Conservation (phyloP, 2,329 filamentous ascomycete species). For the Hypoxylon sp. region DNA sequence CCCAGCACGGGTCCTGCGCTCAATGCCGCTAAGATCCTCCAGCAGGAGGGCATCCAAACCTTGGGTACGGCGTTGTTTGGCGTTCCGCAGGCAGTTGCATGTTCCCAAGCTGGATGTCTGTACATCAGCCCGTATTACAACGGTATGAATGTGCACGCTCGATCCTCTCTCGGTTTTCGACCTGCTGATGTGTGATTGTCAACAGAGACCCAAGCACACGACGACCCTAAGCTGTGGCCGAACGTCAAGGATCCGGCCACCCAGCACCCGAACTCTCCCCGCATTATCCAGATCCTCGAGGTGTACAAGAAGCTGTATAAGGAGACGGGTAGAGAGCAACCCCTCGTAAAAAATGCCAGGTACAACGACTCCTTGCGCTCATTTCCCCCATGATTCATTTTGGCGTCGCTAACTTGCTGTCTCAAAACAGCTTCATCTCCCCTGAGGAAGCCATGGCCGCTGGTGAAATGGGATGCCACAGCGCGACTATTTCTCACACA, state of each 20-base stretch:
- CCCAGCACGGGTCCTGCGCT: slow-evolving; percentile 63
- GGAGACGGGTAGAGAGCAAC: slow-evolving; percentile 63
- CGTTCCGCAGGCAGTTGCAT: slow-evolving; percentile 63
- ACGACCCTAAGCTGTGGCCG: slow-evolving; percentile 60
- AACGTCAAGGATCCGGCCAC: slow-evolving; percentile 61
- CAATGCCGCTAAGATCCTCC: slow-evolving; percentile 59
- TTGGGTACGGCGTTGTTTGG: slow-evolving; percentile 63
- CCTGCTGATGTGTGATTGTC: slow-evolving; percentile 10
- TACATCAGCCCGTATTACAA: slow-evolving; percentile 66
- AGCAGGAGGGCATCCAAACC: slow-evolving; percentile 51
- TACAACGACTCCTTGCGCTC: neutral
- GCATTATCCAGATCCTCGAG: slow-evolving; percentile 63
- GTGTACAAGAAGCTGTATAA: slow-evolving; percentile 61
- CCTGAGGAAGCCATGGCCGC: slow-evolving; percentile 61
- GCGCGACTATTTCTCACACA: slow-evolving; percentile 59
- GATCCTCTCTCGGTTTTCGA: slow-evolving; percentile 2
- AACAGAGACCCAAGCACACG: slow-evolving; percentile 60
- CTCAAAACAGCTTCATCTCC: slow-evolving; percentile 56
- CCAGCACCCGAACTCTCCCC: slow-evolving; percentile 62
- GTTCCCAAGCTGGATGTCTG: slow-evolving; percentile 60
- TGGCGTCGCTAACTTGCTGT: slow-evolving; percentile 17
- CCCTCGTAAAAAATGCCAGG: slow-evolving; percentile 60
- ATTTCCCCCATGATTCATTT: slow-evolving; percentile 2
- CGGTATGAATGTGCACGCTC: slow-evolving; percentile 48
- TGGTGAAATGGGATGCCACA: slow-evolving; percentile 62